A percentile compares a stretch with the other conserved stretches of the same genome.
phyloP scores from a whole-genome alignment of 2,329 filamentous ascomycete species.

The Raffaelea ambrosiae region DNA sequence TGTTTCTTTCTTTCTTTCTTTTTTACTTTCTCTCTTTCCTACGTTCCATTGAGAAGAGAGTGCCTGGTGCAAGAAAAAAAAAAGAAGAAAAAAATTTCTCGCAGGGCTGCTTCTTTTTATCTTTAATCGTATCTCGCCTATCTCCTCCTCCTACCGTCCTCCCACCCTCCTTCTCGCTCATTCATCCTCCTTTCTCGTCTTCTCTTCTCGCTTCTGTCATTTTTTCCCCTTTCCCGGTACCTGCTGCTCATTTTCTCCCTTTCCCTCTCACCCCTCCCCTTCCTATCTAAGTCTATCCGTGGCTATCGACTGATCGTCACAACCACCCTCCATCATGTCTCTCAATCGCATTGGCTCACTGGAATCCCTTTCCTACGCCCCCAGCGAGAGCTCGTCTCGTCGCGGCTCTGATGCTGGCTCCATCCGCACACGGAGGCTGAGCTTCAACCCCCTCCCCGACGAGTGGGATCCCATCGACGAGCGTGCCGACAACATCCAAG shows the following conservation, averaged over 20 bases:
- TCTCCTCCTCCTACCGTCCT: neutral
- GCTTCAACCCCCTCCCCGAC: constrained; percentile 46
- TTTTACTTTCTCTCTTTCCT: no score
- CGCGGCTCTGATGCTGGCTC: constrained; percentile 35
- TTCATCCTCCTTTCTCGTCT: neutral
- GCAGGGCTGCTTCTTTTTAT: neutral
- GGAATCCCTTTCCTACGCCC: constrained; percentile 39
- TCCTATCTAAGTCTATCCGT: neutral
- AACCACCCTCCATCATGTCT: constrained; percentile 30
- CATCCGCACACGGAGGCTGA: constrained; percentile 38
- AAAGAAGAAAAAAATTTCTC: no score
- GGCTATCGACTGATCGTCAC: no score
- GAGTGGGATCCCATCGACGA: constrained; percentile 36
- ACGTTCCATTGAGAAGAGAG: no score
- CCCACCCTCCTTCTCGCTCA: neutral
- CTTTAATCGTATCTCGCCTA: neutral
- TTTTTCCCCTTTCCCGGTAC: neutral
- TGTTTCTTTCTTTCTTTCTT: no score
- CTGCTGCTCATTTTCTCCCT: neutral
- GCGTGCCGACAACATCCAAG: constrained; percentile 32
- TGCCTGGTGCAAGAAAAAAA: no score
- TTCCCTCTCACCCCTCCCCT: neutral
- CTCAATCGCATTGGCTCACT: constrained; percentile 43
- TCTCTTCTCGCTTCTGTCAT: neutral
- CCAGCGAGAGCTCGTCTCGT: constrained; percentile 28